Percentiles rank a stretch among this genome's conserved stretches.
Conservation (phyloP, 139 green algal species). For the Chlamydomonas sp. region DNA sequence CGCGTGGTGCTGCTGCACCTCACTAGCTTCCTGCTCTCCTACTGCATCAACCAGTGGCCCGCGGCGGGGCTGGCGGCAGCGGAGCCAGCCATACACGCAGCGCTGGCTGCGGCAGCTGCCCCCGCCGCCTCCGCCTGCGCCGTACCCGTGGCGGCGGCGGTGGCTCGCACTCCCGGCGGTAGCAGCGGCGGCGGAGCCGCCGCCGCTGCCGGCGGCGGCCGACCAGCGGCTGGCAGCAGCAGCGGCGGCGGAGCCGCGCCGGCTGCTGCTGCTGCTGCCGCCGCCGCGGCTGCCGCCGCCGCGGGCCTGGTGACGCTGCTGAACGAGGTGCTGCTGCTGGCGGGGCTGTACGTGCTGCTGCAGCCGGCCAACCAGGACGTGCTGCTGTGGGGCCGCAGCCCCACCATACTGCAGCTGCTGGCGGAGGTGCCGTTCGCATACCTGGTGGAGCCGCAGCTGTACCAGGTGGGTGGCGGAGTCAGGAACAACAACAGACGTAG, state of each 20-base stretch:
- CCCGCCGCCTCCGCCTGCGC: not conserved
- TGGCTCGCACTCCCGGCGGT: not conserved
- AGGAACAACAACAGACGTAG: too few relatives aligned
- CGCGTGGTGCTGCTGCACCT: conserved; percentile 70
- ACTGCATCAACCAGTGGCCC: conserved; percentile 57
- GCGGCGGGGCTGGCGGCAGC: not conserved
- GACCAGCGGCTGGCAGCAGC: not conserved
- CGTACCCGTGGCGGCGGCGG: not conserved
- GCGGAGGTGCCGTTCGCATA: conserved; percentile 56
- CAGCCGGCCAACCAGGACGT: conserved; percentile 53
- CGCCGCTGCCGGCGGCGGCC: not conserved
- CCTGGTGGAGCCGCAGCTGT: conserved; percentile 38
- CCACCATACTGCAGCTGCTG: conserved; percentile 68
- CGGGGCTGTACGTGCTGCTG: conserved; percentile 59
- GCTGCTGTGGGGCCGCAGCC: conserved; percentile 64
- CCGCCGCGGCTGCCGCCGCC: not conserved
- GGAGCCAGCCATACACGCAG: conserved; percentile 19
- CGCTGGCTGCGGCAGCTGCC: conserved; percentile 12
- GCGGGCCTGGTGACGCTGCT: conserved; percentile 52
- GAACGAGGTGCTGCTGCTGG: conserved; percentile 67
- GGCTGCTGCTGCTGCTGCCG: not conserved
- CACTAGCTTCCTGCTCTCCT: conserved; percentile 62
- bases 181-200: not conserved
- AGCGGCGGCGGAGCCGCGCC: not conserved
- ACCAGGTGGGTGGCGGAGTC: conserved; percentile 8